A percentile compares a stretch with the other conserved stretches of the same genome.
Evolutionary conservation across 495 filamentous ascomycete species (phyloP).

Genomic region (Aspergillus ostianus): DNA sequence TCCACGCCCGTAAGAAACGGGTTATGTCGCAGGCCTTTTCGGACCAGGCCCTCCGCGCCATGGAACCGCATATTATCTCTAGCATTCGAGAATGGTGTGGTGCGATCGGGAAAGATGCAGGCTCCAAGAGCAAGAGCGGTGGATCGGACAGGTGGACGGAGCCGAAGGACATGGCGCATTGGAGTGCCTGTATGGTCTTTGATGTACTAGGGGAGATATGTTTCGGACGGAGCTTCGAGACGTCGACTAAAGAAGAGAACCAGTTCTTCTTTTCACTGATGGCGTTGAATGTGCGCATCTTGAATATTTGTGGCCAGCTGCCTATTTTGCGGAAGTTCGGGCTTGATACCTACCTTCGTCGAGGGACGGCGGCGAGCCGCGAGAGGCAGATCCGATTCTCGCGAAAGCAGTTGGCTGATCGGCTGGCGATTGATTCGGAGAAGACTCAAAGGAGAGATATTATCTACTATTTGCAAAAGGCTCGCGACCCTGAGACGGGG

Average conservation of each 20-base stretch:
- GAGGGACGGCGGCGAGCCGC: too few relatives aligned
- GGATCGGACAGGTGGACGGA: conserved; percentile 10
- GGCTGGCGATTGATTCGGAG: conserved; percentile 56
- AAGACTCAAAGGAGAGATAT: too few relatives aligned
- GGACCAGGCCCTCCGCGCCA: conserved; percentile 29
- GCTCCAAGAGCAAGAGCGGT: background rate
- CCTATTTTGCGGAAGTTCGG: conserved; percentile 3
- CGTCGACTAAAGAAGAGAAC: background rate
- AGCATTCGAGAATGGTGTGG: background rate
- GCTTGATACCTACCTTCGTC: conserved; percentile 19
- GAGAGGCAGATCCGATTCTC: too few relatives aligned
- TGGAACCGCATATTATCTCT: conserved; percentile 18
- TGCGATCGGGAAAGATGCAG: background rate
- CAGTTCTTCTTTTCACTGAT: background rate
- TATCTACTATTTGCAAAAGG: too few relatives aligned
- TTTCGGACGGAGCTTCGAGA: conserved; percentile 11
- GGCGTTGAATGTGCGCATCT: conserved; percentile 2
- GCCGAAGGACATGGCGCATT: conserved; percentile 32
- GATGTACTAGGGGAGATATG: conserved; percentile 12
- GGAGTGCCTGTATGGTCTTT: conserved; percentile 19
- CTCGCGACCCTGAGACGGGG: conserved; percentile 32
- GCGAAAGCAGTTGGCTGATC: conserved; percentile 29
- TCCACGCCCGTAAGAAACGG: conserved; percentile 36
- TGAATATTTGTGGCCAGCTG: conserved; percentile 1
- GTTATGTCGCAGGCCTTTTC: conserved; percentile 38